Evolutionary conservation across 106 monocot genomes (phyloP).

Genomic region (Dendrobium officinale): DNA sequence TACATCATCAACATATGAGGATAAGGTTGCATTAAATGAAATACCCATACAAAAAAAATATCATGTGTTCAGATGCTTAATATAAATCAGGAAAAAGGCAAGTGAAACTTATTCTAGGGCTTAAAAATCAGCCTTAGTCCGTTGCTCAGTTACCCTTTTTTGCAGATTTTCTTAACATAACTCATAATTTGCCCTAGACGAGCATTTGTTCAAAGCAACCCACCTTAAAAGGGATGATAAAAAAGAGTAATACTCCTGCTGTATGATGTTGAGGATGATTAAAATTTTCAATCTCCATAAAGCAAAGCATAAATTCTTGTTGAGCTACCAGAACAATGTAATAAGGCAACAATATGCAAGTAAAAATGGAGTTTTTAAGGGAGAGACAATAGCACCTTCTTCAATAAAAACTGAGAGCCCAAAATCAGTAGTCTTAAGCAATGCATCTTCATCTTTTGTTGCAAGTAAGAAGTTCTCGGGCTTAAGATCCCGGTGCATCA

Average conservation of each 20-base stretch:
- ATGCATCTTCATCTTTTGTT: conserved; percentile 36
- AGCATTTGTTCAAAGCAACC: background rate
- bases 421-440: conserved; percentile 62
- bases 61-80: background rate
- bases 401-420: conserved; percentile 60
- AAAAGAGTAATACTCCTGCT: background rate
- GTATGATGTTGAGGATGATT: background rate
- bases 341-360: background rate
- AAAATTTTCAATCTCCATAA: background rate
- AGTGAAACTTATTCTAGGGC: background rate
- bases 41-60: background rate
- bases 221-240: background rate
- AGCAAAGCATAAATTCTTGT: background rate
- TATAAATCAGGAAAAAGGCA: background rate
- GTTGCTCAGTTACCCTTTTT: background rate
- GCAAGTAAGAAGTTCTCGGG: conserved; percentile 59
- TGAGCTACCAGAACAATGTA: background rate
- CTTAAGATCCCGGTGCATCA: conserved; percentile 59
- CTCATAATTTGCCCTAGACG: background rate
- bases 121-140: background rate
- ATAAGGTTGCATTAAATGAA: background rate
- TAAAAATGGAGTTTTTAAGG: background rate
- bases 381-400: conserved; percentile 27
- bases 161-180: background rate
- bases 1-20: background rate